Evolutionary conservation across 352 stramenopile genomes (phyloP), one percentile per base, ranked within the genome.

Genomic region (Pythium vanterpoolii): DNA sequence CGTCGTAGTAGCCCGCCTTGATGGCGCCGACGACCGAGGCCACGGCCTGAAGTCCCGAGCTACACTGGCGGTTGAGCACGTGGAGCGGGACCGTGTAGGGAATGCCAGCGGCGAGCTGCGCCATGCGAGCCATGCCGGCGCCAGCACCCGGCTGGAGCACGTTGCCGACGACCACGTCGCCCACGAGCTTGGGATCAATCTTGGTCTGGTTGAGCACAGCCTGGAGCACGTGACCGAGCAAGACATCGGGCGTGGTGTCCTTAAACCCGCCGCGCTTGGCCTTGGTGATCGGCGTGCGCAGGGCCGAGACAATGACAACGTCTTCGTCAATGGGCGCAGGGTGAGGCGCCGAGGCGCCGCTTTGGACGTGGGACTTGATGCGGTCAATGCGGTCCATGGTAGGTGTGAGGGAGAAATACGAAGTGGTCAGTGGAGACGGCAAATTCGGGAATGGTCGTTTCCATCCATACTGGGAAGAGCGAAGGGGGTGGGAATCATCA

Each of bases 161-260:
- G 74, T 95, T 96, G 57, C 86, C 87, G 18, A 96, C 84, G 21
- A 90, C 74, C 7, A 96, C 66, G 62, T 96, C 87, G 16, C 79
- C 83, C 21, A 96, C 74, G 46, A 83, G 64, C 61, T 83, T 83
- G 1, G 82, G 71, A 64, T 90, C 77, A 7, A 97, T 59, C 64
- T 93, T 90, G 40, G 83, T 79, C 62, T 94, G 77, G 62, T 89
- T 79, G 28, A 97, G 60, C 27, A 96, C 78, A 7, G 84, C 87
- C 64, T 79, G 64, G 24, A 97, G 77, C 43, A 96, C 83, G 61
- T 90, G 83, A 58, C 80, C 77, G 24, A 97, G 83, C 49, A 97
- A 72, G 30, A 94, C 87, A 60, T 97, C 90, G 28, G 90, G 88
- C 36, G 87, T 96, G 13, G 87, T 96, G 71, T 97, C 86, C 76